Evolutionary conservation across 225 moss, liverwort and hornwort genomes (phyloP), one percentile per base, ranked within the genome.

Genomic region (Bryoerythrophyllum caledonicum): DNA sequence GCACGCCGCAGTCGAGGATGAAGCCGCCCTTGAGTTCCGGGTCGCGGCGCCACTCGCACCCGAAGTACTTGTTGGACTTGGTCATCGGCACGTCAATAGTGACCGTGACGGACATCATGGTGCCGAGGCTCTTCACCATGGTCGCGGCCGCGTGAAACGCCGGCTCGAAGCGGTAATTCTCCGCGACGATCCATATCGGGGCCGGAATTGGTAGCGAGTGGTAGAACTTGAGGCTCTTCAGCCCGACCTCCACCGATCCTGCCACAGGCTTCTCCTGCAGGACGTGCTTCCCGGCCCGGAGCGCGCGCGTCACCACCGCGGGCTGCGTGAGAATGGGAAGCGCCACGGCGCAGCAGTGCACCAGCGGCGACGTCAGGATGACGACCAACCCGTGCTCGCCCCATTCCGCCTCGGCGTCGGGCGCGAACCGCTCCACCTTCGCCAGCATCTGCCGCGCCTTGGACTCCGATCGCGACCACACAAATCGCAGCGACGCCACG

Each of bases 241-340:
- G 30, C 1, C 79, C 81, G 2, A 79, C 78, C 35, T 71, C 73
- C n/a, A 80, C 80, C 20, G 78, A 79, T 76, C 89, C 93, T 26
- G 96, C 91, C 11, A 96, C 91, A 6, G 96, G 96, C 76, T 96
- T 96, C 86, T 96, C 96, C 86, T 96, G 96, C 23, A 96, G 85
- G 1, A 96, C 90, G 52, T 96, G 96, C 56, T 96, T 96, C 28
- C 96, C 96, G 21, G 96, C 92, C 13, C 84, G 82, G 19, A 96
- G 77, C 5, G 89, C 89, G 60, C 90, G 87, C 17, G 84, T 78
- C 26, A 92, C 96, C 68, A 96, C 84, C 8, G 75, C 89, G 38
- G 93, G 93, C 70, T 96, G 89, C 0, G 82, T 79, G 49, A 91
- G 90, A 71, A 96, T 93, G 1, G 96, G 96, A 6, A 93, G 86